phyloP scores from a whole-genome alignment of 2,329 filamentous ascomycete genomes.

The Verticillium tricorpus region DNA sequence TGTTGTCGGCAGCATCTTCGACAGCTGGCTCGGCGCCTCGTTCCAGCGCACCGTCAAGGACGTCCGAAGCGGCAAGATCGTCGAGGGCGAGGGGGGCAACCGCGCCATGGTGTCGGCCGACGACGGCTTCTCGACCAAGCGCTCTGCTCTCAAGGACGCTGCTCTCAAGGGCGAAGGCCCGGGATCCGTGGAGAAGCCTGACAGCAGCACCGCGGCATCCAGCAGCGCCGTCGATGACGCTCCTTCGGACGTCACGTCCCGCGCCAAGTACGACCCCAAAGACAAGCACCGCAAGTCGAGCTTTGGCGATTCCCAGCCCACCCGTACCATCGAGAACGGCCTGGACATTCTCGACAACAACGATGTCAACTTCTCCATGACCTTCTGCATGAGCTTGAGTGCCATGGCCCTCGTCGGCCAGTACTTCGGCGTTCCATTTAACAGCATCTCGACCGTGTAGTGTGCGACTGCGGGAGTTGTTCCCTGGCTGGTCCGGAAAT shows the following conservation, averaged over 20 bases:
- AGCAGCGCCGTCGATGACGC: slow-evolving; percentile 16
- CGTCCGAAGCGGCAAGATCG: slow-evolving; percentile 75
- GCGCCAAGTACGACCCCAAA: slow-evolving; percentile 32
- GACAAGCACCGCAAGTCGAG: slow-evolving; percentile 46
- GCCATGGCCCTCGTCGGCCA: slow-evolving; percentile 64
- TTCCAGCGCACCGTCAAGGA: slow-evolving; percentile 86
- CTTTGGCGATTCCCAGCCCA: slow-evolving; percentile 53
- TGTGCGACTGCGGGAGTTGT: not conserved
- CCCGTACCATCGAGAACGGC: slow-evolving; percentile 60
- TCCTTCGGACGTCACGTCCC: slow-evolving; percentile 15
- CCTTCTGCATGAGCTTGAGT: slow-evolving; percentile 70
- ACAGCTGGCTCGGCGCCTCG: slow-evolving; percentile 81
- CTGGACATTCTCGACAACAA: slow-evolving; percentile 87
- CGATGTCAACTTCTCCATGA: slow-evolving; percentile 92
- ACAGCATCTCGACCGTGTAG: slow-evolving; percentile 24
- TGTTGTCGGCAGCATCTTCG: slow-evolving; percentile 72
- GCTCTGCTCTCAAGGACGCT: slow-evolving; percentile 33
- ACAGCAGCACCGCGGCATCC: slow-evolving; percentile 6
- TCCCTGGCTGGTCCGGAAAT: not conserved
- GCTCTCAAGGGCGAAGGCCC: slow-evolving; percentile 39
- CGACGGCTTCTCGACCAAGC: slow-evolving; percentile 21
- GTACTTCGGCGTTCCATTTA: slow-evolving; percentile 54
- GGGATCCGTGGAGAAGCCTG: slow-evolving; percentile 33
- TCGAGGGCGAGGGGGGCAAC: slow-evolving; percentile 77
- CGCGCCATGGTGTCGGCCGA: slow-evolving; percentile 45